A percentile compares a stretch with the other conserved stretches of the same genome.
Conservation (phyloP, 2,329 filamentous ascomycete genomes). For the Magnaporthiopsis incrustans region DNA sequence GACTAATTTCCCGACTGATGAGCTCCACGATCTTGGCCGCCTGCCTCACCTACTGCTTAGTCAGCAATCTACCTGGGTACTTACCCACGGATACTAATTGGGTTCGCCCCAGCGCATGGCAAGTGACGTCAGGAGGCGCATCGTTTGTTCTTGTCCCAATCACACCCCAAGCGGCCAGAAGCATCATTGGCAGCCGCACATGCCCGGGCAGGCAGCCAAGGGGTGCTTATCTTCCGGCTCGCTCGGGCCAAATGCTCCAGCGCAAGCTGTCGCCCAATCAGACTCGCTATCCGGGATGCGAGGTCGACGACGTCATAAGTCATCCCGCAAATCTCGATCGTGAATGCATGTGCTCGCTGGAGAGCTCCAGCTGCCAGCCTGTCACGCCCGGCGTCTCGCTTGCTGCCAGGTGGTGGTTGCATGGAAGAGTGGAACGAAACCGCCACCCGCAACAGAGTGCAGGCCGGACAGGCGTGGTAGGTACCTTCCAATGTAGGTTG, state of each 20-base stretch:
- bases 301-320: constrained; percentile 2
- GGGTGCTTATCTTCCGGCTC: background rate
- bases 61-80: too few relatives aligned
- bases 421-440: background rate
- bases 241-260: constrained; percentile 2
- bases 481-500: background rate
- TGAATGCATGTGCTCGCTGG: background rate
- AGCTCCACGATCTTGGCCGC: background rate
- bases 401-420: background rate
- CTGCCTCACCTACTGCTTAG: too few relatives aligned
- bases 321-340: constrained; percentile 1
- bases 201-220: too few relatives aligned
- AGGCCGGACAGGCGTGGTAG: background rate
- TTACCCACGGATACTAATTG: too few relatives aligned
- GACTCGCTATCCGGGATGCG: background rate
- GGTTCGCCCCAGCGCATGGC: background rate
- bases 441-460: background rate
- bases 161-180: background rate
- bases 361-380: background rate
- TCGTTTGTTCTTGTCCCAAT: background rate
- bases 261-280: background rate
- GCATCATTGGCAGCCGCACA: background rate
- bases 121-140: background rate
- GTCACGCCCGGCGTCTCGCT: background rate
- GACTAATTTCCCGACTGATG: background rate